Percentiles rank a stretch among this genome's conserved stretches.
Conservation (phyloP, 768 basidiomycete genomes). For the Cubamyces lactineus region DNA sequence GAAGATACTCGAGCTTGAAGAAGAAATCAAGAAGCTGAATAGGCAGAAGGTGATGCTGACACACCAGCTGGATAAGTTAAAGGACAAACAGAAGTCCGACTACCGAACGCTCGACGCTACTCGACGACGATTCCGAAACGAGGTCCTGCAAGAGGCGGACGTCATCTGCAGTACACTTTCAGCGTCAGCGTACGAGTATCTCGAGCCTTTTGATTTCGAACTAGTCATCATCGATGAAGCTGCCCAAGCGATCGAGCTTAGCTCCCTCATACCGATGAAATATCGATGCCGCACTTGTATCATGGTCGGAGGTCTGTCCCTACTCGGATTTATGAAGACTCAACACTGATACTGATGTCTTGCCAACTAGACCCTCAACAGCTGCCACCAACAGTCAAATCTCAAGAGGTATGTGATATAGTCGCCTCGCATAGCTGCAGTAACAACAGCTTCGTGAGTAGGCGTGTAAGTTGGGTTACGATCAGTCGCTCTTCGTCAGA, state of each 20-base stretch:
- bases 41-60: slow-evolving; percentile 64
- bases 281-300: slow-evolving; percentile 83
- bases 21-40: slow-evolving; percentile 70
- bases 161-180: slow-evolving; percentile 94
- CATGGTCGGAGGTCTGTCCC: slow-evolving; percentile 80
- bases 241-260: slow-evolving; percentile 94
- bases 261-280: slow-evolving; percentile 92
- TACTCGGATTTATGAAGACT: background rate
- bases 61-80: slow-evolving; percentile 72
- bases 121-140: slow-evolving; percentile 68
- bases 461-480: slow-evolving; percentile 76
- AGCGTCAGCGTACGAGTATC: slow-evolving; percentile 87
- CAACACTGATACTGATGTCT: background rate
- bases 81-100: slow-evolving; percentile 83
- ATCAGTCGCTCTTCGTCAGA: slow-evolving; percentile 92
- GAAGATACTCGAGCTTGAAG: slow-evolving; percentile 58
- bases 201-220: slow-evolving; percentile 87
- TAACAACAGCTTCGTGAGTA: slow-evolving; percentile 31
- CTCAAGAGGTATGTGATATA: slow-evolving; percentile 51
- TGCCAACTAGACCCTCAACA: slow-evolving; percentile 74
- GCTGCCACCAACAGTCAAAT: slow-evolving; percentile 91
- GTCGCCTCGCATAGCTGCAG: background rate
- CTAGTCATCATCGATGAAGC: slow-evolving; percentile 98
- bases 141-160: slow-evolving; percentile 87
- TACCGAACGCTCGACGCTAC: slow-evolving; percentile 81